These are phyloP conservation scores for Chytriomyces confervae DNA, from an alignment of 192 early-diverging fungal genomes.

Conservation along the genomic window DNA sequence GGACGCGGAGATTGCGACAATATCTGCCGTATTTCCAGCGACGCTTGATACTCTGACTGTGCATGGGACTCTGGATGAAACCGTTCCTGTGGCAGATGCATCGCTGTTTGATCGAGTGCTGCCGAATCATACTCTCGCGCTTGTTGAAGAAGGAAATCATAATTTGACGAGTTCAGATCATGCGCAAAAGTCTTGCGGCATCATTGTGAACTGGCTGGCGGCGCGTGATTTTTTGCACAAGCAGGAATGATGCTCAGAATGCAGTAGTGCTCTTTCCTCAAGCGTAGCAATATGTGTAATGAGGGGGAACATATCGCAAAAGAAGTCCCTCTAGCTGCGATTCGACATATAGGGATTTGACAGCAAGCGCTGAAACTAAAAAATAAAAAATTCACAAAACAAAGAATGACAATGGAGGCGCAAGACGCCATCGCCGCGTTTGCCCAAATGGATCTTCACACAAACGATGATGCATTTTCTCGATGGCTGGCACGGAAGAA, in stretches of 20 bases:
- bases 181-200: not conserved
- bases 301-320: too few relatives aligned
- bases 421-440: slow-evolving; percentile 10
- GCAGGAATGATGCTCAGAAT: too few relatives aligned
- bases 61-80: slow-evolving; percentile 28
- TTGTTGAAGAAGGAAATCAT: slow-evolving; percentile 22
- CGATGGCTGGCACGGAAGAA: slow-evolving; percentile 19
- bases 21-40: not conserved
- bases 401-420: too few relatives aligned
- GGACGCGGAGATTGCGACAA: not conserved
- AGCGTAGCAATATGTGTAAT: too few relatives aligned
- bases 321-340: too few relatives aligned
- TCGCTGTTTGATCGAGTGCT: slow-evolving; percentile 1
- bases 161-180: slow-evolving; percentile 15
- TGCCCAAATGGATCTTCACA: slow-evolving; percentile 29
- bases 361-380: too few relatives aligned
- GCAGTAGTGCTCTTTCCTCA: too few relatives aligned
- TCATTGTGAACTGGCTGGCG: not conserved
- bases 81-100: slow-evolving; percentile 19
- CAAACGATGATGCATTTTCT: slow-evolving; percentile 21
- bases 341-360: too few relatives aligned
- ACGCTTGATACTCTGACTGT: slow-evolving; percentile 15
- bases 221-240: too few relatives aligned
- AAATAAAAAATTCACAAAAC: too few relatives aligned
- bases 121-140: slow-evolving; percentile 2